phyloP scores from a whole-genome alignment of 192 early-diverging fungal species.

The Coemansia sp. region DNA sequence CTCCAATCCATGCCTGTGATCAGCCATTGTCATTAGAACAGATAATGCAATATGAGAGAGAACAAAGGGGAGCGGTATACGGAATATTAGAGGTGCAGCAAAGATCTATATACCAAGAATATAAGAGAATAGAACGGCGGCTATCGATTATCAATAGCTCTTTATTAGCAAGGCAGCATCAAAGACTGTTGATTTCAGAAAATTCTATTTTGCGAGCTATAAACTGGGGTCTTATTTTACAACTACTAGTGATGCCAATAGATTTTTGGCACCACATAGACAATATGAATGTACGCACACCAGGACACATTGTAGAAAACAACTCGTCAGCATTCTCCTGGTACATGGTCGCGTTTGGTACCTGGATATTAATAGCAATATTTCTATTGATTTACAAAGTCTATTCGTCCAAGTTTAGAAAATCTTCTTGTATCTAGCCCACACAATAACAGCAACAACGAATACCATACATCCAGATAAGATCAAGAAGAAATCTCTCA shows the following conservation, averaged over 20 bases:
- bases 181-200: neutral
- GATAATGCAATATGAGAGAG: neutral
- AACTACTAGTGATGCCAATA: constrained; percentile 5
- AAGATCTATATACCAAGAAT: neutral
- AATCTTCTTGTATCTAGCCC: constrained; percentile 43
- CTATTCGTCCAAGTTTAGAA: constrained; percentile 17
- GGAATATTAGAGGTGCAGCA: neutral
- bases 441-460: constrained; percentile 38
- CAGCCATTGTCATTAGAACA: neutral
- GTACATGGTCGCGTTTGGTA: neutral
- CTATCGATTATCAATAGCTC: constrained; percentile 5
- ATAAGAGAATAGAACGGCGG: neutral
- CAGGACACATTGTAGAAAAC: neutral
- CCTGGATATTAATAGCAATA: neutral
- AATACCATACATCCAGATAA: constrained; percentile 33
- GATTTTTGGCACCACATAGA: constrained; percentile 4
- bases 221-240: constrained; percentile 5
- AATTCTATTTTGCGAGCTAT: neutral
- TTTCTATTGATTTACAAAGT: neutral
- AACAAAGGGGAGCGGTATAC: neutral
- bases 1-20: neutral
- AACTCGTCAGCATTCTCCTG: neutral
- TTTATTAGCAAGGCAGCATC: neutral
- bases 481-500: constrained; percentile 38
- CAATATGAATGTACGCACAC: constrained; percentile 1